Base-by-base conservation (phyloP, 2,329 filamentous ascomycete species). In the Ceratocystis cacaofunesta region DNA sequence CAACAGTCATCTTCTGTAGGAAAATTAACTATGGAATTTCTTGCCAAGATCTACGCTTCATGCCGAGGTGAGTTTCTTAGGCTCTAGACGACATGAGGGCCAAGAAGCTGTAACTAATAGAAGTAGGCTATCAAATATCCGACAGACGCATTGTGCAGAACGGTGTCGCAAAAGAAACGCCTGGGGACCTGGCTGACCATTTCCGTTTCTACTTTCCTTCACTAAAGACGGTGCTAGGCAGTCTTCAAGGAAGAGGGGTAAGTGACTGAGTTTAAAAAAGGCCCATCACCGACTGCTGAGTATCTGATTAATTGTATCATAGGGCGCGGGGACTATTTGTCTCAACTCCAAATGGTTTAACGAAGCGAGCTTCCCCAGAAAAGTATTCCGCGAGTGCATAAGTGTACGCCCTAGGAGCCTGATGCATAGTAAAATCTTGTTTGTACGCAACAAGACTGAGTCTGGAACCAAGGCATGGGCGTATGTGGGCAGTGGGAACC, bases 401-500 rank as follows among this genome's bases (percentile, higher is more conserved):
- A 95, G 88, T 69, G 81, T 78, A 28, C 80, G 92, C 44, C 70
- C 76, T 2, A 89, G 90, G 0, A 73, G 96, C 25, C 77, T 99
- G 68, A 89, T 95, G 78, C 94, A 99, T 75, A 95, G 85, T 75
- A 99, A 99, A 77, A 78, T 90, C 69, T 76, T 85, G 65, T 77
- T 83, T 63, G 81, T 82, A 28, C 76, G 77, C 19, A 64, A 68
- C 28, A 61, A 44, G 7, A 62, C 63, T 7, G 60, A 65, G 12
- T 69, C 71, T 64, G 68, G 70, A 44, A 70, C 71, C 63, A 65
- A 68, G 66, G 85, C 85, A 3, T 97, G 90, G 87, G 87, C 82
- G 1, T 97, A 97, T 72, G 76, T 96, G 46, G 94, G 94, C 17
- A 95, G 90, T 70, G 90, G 90, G 6, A 99, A 99, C 75, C 76